phyloP scores from a whole-genome alignment of 1,284 basidiomycete genomes.

The Trametes pubescens region DNA sequence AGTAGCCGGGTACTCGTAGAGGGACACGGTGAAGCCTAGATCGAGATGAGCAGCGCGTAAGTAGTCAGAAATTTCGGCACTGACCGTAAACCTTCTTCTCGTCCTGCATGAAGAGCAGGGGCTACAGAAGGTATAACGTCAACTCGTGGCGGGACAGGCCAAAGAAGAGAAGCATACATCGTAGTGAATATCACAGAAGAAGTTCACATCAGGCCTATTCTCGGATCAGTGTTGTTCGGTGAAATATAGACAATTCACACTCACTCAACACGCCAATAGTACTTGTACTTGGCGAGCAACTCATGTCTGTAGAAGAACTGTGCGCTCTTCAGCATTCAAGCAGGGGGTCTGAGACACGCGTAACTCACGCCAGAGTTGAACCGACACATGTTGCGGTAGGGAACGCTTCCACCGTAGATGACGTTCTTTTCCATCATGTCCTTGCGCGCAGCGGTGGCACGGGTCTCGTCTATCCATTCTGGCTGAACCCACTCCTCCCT shows the following conservation, averaged over 20 bases:
- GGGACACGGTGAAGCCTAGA: slow-evolving; percentile 66
- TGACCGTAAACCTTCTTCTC: slow-evolving; percentile 85
- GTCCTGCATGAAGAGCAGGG: slow-evolving; percentile 91
- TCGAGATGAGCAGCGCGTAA: background rate
- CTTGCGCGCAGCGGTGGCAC: slow-evolving; percentile 75
- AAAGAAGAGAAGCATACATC: slow-evolving; percentile 32
- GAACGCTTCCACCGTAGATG: slow-evolving; percentile 86
- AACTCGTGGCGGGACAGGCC: background rate
- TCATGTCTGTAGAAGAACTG: slow-evolving; percentile 90
- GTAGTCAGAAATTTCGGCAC: slow-evolving; percentile 21
- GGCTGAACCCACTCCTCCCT: slow-evolving; percentile 89
- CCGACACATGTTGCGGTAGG: slow-evolving; percentile 93
- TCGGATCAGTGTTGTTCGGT: background rate
- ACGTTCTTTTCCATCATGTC: slow-evolving; percentile 84
- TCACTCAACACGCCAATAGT: slow-evolving; percentile 90
- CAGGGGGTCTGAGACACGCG: background rate
- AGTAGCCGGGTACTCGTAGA: slow-evolving; percentile 74
- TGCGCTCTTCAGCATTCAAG: slow-evolving; percentile 16
- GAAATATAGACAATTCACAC: slow-evolving; percentile 24
- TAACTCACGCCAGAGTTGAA: slow-evolving; percentile 90
- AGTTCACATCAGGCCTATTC: slow-evolving; percentile 43
- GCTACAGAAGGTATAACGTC: slow-evolving; percentile 54
- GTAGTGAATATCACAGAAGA: slow-evolving; percentile 45
- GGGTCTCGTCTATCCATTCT: slow-evolving; percentile 81
- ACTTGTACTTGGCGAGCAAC: slow-evolving; percentile 82